Base-by-base conservation (phyloP, 1,284 basidiomycete genomes). In the Cutaneotrichosporon cavernicola region DNA sequence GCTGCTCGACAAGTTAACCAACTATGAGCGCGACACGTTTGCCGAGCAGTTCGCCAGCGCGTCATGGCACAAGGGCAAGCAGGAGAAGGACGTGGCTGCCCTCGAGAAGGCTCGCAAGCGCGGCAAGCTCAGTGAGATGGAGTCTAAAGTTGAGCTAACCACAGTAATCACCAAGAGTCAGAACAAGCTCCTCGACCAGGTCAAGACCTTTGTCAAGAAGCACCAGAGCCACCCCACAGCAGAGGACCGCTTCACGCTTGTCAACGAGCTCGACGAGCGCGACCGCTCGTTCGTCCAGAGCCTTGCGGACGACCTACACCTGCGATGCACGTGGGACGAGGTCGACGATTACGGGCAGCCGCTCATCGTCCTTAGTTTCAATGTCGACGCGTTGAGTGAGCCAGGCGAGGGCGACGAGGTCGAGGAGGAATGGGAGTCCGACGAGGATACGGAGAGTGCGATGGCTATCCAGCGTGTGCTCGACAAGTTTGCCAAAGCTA, bases 31-130 rank as follows among this genome's bases (percentile, higher is more conserved):
- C 66, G 92, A 95, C 66, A 85, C 91, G 8, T 98, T 97, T 69
- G 89, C 96, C 83, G 89, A 88, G 80, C 92, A 97, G 75, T 91
- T 90, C 70, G 87, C 89, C 9, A 95, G 97, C 77, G 72, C 87
- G 68, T 91, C 89, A 72, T 95, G 92, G 90, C 90, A 89, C 77
- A 92, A 91, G 80, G 91, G 92, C 14, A 94, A 93, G 80, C 92
- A 92, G 74, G 81, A 82, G 40, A 91, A 89, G 75, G 85, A 89
- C 72, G 82, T 86, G 50, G 85, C 87, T 65, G 78, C 79, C 18
- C 76, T 81, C 62, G 80, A 82, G 65, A 80, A 78, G 65, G 79
- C 78, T 7, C 73, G 76, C 60, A 80, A 80, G 67, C 72, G 73
- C 53, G 77, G 76, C 47, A 79, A 78, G 69, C 70, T 81, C 18